Conservation (phyloP, 2,329 filamentous ascomycete genomes). For the Scolecobasidium constrictum region DNA sequence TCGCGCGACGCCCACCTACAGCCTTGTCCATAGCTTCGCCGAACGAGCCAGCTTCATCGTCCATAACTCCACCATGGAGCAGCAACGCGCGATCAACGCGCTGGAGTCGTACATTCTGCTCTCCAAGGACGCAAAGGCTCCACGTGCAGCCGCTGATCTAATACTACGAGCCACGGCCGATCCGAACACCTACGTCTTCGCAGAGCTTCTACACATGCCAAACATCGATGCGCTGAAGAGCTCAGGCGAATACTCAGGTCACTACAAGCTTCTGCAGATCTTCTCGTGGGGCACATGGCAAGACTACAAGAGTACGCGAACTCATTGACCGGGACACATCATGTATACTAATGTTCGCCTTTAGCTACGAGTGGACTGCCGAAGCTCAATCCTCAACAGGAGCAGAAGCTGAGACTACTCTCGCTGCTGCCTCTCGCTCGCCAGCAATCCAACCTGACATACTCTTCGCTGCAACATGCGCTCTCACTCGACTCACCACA, state of each 20-base stretch:
- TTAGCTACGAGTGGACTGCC: constrained; percentile 45
- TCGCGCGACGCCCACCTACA: no score
- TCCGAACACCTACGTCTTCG: constrained; percentile 83
- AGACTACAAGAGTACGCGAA: constrained; percentile 52
- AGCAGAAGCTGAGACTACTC: constrained; percentile 79
- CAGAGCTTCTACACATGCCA: constrained; percentile 75
- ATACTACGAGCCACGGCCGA: constrained; percentile 82
- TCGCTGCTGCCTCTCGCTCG: constrained; percentile 70
- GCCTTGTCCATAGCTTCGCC: no score
- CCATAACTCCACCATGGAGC: constrained; percentile 66
- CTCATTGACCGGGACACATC: not conserved
- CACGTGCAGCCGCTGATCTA: constrained; percentile 75
- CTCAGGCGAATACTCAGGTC: constrained; percentile 47
- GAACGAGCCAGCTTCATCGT: no score
- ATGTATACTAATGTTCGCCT: constrained; percentile 2
- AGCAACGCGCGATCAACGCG: constrained; percentile 50
- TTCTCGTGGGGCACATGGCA: constrained; percentile 89
- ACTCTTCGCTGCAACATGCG: constrained; percentile 53
- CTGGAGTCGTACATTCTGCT: constrained; percentile 81
- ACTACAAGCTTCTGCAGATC: constrained; percentile 68
- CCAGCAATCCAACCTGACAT: constrained; percentile 54
- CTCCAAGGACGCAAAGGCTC: constrained; percentile 73
- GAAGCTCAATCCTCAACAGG: constrained; percentile 58
- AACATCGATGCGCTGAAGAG: constrained; percentile 63
- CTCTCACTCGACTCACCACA: constrained; percentile 57